Conservation (phyloP, 2,329 filamentous ascomycete species). For the Cladorrhinum sp. region DNA sequence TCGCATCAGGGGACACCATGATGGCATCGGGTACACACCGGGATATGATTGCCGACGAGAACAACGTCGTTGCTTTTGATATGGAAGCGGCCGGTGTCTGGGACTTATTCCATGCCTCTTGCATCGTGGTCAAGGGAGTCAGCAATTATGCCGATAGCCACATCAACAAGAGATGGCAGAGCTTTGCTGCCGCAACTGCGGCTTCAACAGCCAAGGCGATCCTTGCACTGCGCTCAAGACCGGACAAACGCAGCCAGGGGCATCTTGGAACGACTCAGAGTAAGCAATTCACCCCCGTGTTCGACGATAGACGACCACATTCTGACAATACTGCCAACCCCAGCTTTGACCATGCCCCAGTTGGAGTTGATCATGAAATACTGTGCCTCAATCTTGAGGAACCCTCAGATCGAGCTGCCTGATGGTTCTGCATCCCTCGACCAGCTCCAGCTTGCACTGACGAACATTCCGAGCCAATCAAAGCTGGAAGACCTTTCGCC, state of each 20-base stretch:
- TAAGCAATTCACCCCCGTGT: too few relatives aligned
- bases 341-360: too few relatives aligned
- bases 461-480: too few relatives aligned
- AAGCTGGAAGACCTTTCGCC: too few relatives aligned
- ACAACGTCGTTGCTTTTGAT: constrained; percentile 35
- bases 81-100: constrained; percentile 38
- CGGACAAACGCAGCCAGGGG: background rate
- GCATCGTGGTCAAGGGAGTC: constrained; percentile 37
- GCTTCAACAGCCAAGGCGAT: constrained; percentile 34
- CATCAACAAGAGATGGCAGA: constrained; percentile 37
- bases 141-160: constrained; percentile 41
- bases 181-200: constrained; percentile 35
- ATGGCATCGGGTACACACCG: constrained; percentile 35
- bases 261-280: too few relatives aligned
- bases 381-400: too few relatives aligned
- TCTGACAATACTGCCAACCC: too few relatives aligned
- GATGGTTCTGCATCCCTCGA: too few relatives aligned
- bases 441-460: too few relatives aligned
- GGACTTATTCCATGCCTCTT: constrained; percentile 29
- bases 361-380: too few relatives aligned
- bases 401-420: too few relatives aligned
- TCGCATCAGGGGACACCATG: constrained; percentile 38
- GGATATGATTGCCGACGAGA: constrained; percentile 26
- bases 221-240: constrained; percentile 9
- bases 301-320: too few relatives aligned